Conservation (phyloP, 371 early-diverging fungal species). For the Zychaea mexicana region DNA sequence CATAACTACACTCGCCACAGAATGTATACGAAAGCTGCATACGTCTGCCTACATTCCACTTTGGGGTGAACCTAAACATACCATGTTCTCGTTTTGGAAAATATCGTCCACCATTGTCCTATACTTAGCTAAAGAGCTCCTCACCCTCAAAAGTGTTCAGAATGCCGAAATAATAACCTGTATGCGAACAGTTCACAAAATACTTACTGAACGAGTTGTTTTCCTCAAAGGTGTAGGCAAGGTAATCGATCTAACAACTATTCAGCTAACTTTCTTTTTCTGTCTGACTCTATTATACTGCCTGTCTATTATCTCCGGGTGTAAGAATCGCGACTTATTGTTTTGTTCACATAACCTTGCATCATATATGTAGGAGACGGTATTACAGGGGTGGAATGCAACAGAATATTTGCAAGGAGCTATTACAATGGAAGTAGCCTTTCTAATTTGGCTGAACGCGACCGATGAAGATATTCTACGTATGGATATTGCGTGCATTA, state of each 20-base stretch:
- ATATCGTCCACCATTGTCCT: constrained; percentile 52
- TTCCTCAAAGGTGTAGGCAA: neutral
- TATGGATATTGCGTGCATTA: constrained; percentile 56
- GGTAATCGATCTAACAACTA: neutral
- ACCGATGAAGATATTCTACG: constrained; percentile 67
- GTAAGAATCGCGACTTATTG: too few species aligned
- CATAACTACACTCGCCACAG: constrained; percentile 44
- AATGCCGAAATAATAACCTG: neutral
- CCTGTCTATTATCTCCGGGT: too few species aligned
- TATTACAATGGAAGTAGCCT: constrained; percentile 71
- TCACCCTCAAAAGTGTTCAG: constrained; percentile 17
- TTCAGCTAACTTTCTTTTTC: neutral
- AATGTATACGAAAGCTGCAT: constrained; percentile 64
- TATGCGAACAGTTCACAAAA: neutral
- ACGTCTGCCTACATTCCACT: constrained; percentile 47
- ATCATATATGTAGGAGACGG: neutral
- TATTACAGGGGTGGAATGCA: constrained; percentile 4
- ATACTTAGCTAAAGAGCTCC: constrained; percentile 41
- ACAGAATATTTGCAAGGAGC: constrained; percentile 50
- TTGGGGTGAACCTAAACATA: constrained; percentile 54
- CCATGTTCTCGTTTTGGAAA: constrained; percentile 66
- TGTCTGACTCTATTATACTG: neutral
- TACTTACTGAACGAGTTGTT: neutral
- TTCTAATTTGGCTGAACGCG: constrained; percentile 72
- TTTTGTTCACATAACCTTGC: too few species aligned